phyloP scores from a whole-genome alignment of 306 rosid genomes.

The Sicyos edulis region DNA sequence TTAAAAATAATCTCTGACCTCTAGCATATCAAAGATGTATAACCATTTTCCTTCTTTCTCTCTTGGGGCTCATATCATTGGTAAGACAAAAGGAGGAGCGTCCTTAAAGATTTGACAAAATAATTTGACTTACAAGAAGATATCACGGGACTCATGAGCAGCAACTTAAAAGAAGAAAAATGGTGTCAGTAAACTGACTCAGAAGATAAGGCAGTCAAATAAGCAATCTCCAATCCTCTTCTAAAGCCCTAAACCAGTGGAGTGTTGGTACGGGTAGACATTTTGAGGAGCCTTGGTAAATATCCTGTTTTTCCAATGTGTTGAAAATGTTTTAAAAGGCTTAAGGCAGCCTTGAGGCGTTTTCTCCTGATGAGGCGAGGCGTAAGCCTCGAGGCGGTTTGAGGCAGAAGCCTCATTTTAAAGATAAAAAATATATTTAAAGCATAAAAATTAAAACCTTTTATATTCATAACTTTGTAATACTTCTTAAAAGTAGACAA shows the following conservation, averaged over 20 bases:
- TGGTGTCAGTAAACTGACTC: background rate
- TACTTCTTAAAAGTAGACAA: too few species aligned
- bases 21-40: background rate
- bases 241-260: slow-evolving; percentile 7
- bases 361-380: too few species aligned
- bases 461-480: too few species aligned
- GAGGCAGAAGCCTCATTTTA: too few species aligned
- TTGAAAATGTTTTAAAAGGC: too few species aligned
- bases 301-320: background rate
- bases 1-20: background rate
- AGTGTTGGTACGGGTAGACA: background rate
- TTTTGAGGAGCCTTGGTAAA: background rate
- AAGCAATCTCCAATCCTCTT: slow-evolving; percentile 7
- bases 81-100: background rate
- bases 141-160: background rate
- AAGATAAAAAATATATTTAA: too few species aligned
- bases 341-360: too few species aligned
- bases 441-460: too few species aligned
- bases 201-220: background rate
- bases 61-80: background rate
- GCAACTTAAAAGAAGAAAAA: slow-evolving; percentile 4
- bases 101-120: slow-evolving; percentile 2
- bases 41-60: slow-evolving; percentile 1
- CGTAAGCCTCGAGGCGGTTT: too few species aligned
- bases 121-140: slow-evolving; percentile 2